These are phyloP conservation scores for Termitomyces sp. DNA, from an alignment of 1,284 basidiomycete genomes.

Conservation along the genomic window DNA sequence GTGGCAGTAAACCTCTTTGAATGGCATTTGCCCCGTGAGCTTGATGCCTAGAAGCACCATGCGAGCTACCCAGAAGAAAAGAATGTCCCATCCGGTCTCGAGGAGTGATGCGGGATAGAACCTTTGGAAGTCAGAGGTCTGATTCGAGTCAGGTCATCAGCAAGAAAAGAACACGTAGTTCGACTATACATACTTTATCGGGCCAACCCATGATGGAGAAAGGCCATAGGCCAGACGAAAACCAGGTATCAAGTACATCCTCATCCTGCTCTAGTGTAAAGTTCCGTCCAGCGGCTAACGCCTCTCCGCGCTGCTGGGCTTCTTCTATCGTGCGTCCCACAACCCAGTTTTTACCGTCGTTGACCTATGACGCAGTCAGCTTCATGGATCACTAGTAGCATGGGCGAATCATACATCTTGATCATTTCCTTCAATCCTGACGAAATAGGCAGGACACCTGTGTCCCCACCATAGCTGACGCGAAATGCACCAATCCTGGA, in stretches of 20 bases:
- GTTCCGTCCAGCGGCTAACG: constrained; percentile 63
- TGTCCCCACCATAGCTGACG: constrained; percentile 99
- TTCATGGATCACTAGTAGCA: neutral
- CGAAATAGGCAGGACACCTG: constrained; percentile 92
- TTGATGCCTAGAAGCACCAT: constrained; percentile 96
- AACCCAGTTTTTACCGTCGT: constrained; percentile 84
- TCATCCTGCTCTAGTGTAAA: constrained; percentile 92
- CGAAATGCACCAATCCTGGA: constrained; percentile 99
- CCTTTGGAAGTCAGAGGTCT: constrained; percentile 69
- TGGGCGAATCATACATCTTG: constrained; percentile 51
- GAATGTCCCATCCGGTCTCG: constrained; percentile 98
- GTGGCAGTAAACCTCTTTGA: constrained; percentile 97
- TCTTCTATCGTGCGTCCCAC: constrained; percentile 81
- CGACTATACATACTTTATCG: constrained; percentile 51
- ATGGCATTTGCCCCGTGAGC: constrained; percentile 89
- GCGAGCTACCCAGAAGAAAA: constrained; percentile 99
- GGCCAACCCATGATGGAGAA: constrained; percentile 99
- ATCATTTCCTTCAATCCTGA: constrained; percentile 77
- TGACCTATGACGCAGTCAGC: constrained; percentile 35
- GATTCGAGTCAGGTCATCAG: constrained; percentile 1
- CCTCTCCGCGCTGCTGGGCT: constrained; percentile 74
- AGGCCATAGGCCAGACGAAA: constrained; percentile 97
- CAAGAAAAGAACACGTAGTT: neutral
- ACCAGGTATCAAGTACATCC: constrained; percentile 99
- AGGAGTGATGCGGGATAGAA: constrained; percentile 91